Base-by-base conservation (phyloP, 352 stramenopile genomes). In the Elongisporangium prolatum region DNA sequence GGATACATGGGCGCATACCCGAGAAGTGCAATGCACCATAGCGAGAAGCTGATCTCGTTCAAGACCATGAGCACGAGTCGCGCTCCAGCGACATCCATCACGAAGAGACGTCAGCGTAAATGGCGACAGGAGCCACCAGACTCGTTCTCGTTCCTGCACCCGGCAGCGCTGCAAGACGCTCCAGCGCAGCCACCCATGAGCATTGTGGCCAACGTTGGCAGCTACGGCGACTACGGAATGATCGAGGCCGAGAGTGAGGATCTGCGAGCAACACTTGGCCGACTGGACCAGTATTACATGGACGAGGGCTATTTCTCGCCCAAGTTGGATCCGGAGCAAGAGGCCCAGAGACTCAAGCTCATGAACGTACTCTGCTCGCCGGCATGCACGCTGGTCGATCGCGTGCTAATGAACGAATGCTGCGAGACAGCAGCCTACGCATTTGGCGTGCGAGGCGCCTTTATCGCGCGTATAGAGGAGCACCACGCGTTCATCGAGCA, bases 41-140 rank as follows among this genome's bases (percentile, higher is more conserved):
- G 62, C 50, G 60, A 71, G 28, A 88, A 88, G 50, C 67, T 88
- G 48, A 84, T 88, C 50, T 88, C 78, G 3, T 79, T 88, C 55
- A 80, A 78, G 56, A 71, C 75, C 6, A 72, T 88, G 4, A 40
- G 63, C 57, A 63, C 61, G 22, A 21, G 57, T 40, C 54, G 65
- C 55, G 61, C 21, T 16, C 20, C 11, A 57, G 24, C 22, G n/a
- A 9, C 24, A 24, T 50, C 59, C 16, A 64, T 63, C 21, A 55
- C 58, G 0, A 70, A 66, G n/a, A 67, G 11, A 48, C 54, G 50
- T 65, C 50, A 14, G 58, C 59, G 22, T 24, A 34, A 11, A 62
- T 56, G 61, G 28, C 58, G 22, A 21, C 52, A 50, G n/a, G 16
- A 50, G 21, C 16, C 24, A 51, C 60, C 38, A 21, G 48, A 55